Evolutionary conservation across 257 asterid species (phyloP), one percentile per base, ranked within the genome.

Genomic region (Petunia axillaris): DNA sequence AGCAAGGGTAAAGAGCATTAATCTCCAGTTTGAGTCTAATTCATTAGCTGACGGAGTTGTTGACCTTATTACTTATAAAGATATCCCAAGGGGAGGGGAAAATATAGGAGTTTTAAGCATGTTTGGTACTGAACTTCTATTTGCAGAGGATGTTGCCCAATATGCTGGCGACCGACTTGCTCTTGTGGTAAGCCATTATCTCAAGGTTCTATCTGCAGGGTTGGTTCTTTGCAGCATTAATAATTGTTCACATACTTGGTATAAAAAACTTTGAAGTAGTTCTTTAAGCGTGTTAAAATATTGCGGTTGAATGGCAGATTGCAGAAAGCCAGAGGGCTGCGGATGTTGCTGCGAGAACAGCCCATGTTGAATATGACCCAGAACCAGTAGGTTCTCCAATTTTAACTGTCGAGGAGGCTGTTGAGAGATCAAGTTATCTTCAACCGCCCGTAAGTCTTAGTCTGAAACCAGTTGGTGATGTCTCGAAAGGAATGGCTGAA

Each of bases 361-460:
- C 94, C 50, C 4, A 83, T 44, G 84, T 91, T 81, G 86, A 85
- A 52, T 91, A 91, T 79, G 93, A 89, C 65, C 80, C 86, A 1
- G 83, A 82, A 77, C 82, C 85, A 60, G 62, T 88, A 63, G 97
- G 84, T 82, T 86, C 92, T 8, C 92, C 97, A 68, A 89, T 91
- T 81, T 84, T 91, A 78, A 89, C 91, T 2, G 94, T 91, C 71
- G 97, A 91, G 85, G 92, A 91, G 50, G 97, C 94, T 58, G 91
- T 90, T 54, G 84, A 85, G 73, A 81, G 82, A 25, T 90, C 93
- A 44, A 90, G 93, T 83, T 90, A 84, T 79, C 78, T 86, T 76
- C 91, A 85, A 37, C 89, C 87, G 58, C 93, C 97, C 62, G 81
- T 87, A 40, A 83, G 35, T 73, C 0, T 90, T 41, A 48, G 53